Evolutionary conservation across 2,329 filamentous ascomycete species (phyloP).

Genomic region (Furcasterigmium furcatum): DNA sequence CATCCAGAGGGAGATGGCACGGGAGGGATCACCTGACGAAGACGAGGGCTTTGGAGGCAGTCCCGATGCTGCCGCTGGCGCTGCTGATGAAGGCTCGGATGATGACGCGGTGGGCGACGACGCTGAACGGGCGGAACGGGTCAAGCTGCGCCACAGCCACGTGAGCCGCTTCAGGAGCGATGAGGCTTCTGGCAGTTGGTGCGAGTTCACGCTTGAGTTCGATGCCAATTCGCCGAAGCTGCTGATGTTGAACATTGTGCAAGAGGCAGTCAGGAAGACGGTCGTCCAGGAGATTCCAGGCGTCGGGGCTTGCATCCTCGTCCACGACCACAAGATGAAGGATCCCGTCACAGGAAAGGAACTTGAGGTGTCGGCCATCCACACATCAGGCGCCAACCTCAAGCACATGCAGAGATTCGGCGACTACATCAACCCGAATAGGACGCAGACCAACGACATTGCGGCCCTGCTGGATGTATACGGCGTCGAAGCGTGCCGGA

Average conservation of each 20-base stretch:
- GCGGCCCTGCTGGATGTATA: constrained; percentile 80
- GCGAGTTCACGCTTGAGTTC: constrained; percentile 81
- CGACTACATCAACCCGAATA: constrained; percentile 81
- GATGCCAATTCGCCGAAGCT: constrained; percentile 80
- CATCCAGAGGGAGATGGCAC: constrained; percentile 62
- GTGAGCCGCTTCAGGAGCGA: constrained; percentile 80
- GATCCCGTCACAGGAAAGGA: constrained; percentile 45
- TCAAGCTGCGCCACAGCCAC: constrained; percentile 61
- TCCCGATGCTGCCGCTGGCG: constrained; percentile 28
- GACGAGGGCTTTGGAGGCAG: constrained; percentile 52
- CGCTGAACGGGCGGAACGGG: constrained; percentile 52
- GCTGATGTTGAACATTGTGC: constrained; percentile 87
- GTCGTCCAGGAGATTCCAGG: constrained; percentile 84
- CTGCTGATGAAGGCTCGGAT: constrained; percentile 27
- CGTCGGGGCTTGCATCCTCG: constrained; percentile 69
- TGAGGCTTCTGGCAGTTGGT: constrained; percentile 68
- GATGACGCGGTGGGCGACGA: constrained; percentile 15
- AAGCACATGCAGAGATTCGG: constrained; percentile 86
- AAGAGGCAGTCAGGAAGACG: constrained; percentile 72
- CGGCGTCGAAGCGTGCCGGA: constrained; percentile 89
- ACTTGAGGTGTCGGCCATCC: constrained; percentile 54
- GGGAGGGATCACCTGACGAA: constrained; percentile 50
- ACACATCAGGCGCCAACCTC: constrained; percentile 84
- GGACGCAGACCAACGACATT: constrained; percentile 89
- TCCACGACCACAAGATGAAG: constrained; percentile 53